These are phyloP conservation scores for Ophiostoma sp. DNA, from an alignment of 2,329 filamentous ascomycete species.

Conservation along the genomic window DNA sequence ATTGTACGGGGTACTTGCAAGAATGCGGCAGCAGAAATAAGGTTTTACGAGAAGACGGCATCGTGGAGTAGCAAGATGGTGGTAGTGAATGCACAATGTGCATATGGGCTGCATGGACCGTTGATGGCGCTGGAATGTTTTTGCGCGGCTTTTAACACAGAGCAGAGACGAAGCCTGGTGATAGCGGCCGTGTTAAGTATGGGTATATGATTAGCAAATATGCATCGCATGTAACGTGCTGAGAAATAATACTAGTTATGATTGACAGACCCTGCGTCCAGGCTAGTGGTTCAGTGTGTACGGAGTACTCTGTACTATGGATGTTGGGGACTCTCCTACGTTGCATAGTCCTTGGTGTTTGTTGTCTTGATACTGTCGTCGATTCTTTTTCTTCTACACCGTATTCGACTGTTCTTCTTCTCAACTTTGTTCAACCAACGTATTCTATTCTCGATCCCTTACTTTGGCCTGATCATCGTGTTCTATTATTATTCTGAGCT, in stretches of 20 bases:
- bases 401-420: neutral
- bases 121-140: neutral
- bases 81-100: neutral
- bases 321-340: neutral
- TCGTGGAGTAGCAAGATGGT: conserved; percentile 4
- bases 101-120: neutral
- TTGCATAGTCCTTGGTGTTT: neutral
- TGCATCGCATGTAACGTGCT: neutral
- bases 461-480: neutral
- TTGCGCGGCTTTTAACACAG: too few species aligned
- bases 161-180: neutral
- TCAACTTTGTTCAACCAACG: neutral
- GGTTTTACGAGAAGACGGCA: neutral
- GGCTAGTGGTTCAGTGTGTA: neutral
- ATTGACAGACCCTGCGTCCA: conserved; percentile 5
- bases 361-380: neutral
- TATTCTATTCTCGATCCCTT: neutral
- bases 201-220: neutral
- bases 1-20: neutral
- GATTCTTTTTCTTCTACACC: neutral
- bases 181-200: neutral
- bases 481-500: conserved; percentile 10
- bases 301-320: neutral
- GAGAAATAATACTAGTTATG: conserved; percentile 2
- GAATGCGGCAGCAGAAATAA: conserved; percentile 3